A percentile compares a stretch with the other conserved stretches of the same genome.
phyloP scores from a whole-genome alignment of 305 asterid genomes.

The Ajuga reptans region DNA sequence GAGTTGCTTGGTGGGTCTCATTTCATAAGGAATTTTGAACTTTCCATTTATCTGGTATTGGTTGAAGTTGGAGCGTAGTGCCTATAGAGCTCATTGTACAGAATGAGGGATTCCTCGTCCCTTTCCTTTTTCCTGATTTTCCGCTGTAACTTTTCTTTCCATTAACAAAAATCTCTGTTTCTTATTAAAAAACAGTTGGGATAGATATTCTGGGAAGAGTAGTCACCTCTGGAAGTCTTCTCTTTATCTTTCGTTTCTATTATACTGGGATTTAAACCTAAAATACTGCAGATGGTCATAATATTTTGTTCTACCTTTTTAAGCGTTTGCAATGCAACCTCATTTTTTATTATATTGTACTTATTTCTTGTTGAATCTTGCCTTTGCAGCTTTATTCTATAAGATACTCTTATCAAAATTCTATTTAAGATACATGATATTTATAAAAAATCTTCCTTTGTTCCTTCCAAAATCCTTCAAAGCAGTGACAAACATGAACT shows the following conservation, averaged over 20 bases:
- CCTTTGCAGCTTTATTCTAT: constrained; percentile 11
- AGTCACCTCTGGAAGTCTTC: not conserved
- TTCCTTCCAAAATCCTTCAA: constrained; percentile 16
- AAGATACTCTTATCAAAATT: no score
- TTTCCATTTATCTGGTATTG: no score
- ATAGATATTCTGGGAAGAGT: not conserved
- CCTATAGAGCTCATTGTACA: no score
- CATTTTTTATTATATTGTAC: not conserved
- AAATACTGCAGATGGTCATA: not conserved
- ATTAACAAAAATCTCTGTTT: no score
- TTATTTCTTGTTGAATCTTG: not conserved
- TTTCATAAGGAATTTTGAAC: no score
- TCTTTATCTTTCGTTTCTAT: constrained; percentile 2
- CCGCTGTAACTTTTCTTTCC: no score
- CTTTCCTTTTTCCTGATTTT: no score
- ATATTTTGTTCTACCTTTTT: not conserved
- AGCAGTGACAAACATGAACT: constrained; percentile 66
- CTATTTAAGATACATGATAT: constrained; percentile 18
- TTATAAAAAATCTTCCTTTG: constrained; percentile 8
- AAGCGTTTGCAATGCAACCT: not conserved
- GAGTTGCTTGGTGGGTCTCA: no score
- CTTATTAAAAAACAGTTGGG: not conserved
- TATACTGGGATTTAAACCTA: constrained; percentile 1
- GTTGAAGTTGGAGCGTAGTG: no score
- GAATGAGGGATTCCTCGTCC: no score